Evolutionary conservation across 129 eudicot genomes (phyloP).

Genomic region (Erigeron canadensis): DNA sequence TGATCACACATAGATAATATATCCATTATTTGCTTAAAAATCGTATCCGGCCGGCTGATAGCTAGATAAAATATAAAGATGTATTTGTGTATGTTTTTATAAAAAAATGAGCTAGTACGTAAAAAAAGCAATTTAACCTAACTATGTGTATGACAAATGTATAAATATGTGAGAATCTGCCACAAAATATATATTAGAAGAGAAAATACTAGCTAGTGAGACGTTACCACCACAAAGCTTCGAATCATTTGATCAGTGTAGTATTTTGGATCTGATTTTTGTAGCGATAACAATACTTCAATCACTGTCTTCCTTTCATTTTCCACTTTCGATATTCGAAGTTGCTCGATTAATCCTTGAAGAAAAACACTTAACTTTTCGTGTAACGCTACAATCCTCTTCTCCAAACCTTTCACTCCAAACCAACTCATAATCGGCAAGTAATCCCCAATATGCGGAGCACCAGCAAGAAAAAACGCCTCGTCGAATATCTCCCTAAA

Average conservation of each 20-base stretch:
- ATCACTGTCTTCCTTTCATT: background rate
- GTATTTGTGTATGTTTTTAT: too few relatives aligned
- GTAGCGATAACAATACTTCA: background rate
- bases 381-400: constrained; percentile 24
- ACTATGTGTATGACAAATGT: too few relatives aligned
- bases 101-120: too few relatives aligned
- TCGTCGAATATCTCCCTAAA: constrained; percentile 39
- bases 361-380: constrained; percentile 35
- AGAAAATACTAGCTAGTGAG: background rate
- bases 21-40: too few relatives aligned
- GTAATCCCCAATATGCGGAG: constrained; percentile 44
- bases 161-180: too few relatives aligned
- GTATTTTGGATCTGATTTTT: background rate
- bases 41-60: too few relatives aligned
- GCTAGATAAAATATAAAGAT: too few relatives aligned
- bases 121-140: too few relatives aligned
- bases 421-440: constrained; percentile 48
- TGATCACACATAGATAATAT: too few relatives aligned
- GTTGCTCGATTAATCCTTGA: constrained; percentile 45
- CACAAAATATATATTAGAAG: background rate
- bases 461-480: constrained; percentile 8
- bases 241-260: background rate
- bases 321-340: constrained; percentile 4
- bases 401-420: constrained; percentile 26
- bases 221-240: background rate